Conservation (phyloP, 2,329 filamentous ascomycete species). For the Apiospora koreana region DNA sequence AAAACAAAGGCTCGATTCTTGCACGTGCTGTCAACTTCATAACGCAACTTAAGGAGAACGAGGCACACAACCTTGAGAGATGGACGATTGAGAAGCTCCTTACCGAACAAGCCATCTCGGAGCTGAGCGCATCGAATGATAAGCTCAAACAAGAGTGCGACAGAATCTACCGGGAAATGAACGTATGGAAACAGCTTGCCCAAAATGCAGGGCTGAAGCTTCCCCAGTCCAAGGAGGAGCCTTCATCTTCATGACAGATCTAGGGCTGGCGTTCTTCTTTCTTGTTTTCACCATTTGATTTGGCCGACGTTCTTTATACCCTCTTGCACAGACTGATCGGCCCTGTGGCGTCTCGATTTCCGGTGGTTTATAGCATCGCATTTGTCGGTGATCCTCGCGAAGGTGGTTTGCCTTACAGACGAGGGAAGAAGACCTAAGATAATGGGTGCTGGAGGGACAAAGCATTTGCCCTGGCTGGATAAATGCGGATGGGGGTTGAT, state of each 20-base stretch:
- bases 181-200: slow-evolving; percentile 74
- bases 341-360: slow-evolving; percentile 2
- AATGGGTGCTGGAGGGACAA: not conserved
- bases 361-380: slow-evolving; percentile 5
- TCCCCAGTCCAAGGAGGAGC: slow-evolving; percentile 42
- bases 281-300: not conserved
- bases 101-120: slow-evolving; percentile 84
- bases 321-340: slow-evolving; percentile 1
- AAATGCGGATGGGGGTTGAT: not conserved
- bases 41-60: slow-evolving; percentile 90
- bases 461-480: slow-evolving; percentile 7
- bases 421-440: not conserved
- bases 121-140: slow-evolving; percentile 84
- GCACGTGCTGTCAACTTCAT: slow-evolving; percentile 95
- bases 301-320: slow-evolving; percentile 5
- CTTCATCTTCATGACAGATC: slow-evolving; percentile 17
- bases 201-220: slow-evolving; percentile 59
- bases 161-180: slow-evolving; percentile 73
- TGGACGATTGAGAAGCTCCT: slow-evolving; percentile 90
- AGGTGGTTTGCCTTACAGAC: not conserved
- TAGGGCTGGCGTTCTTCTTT: not conserved
- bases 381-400: not conserved
- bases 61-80: slow-evolving; percentile 90
- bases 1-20: slow-evolving; percentile 97
- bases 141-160: slow-evolving; percentile 82